phyloP scores from a whole-genome alignment of 2,329 filamentous ascomycete genomes.

The Pestalotiopsis sp. region DNA sequence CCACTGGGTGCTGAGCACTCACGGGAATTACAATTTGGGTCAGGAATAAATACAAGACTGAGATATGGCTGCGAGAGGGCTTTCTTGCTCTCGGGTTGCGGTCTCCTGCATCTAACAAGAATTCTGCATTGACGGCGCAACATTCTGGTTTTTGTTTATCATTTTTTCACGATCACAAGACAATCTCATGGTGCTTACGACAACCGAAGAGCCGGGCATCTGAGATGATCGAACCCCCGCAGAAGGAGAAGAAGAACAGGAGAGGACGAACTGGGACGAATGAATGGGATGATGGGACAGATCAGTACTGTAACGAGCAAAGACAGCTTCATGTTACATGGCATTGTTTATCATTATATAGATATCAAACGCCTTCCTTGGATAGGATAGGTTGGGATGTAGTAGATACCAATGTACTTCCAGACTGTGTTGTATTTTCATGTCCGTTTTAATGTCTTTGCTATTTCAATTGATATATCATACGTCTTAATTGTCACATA shows the following conservation, averaged over 20 bases:
- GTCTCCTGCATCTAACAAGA: background rate
- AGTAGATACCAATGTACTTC: slow-evolving; percentile 8
- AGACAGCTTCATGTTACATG: background rate
- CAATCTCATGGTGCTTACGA: slow-evolving; percentile 6
- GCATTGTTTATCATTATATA: slow-evolving; percentile 5
- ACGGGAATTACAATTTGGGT: background rate
- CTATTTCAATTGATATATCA: background rate
- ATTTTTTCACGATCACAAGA: background rate
- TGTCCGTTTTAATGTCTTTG: background rate
- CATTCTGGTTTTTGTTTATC: background rate
- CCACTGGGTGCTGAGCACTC: background rate
- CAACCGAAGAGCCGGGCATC: slow-evolving; percentile 1
- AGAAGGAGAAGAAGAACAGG: background rate
- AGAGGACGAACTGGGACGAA: background rate
- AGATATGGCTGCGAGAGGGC: background rate
- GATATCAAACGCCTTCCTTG: slow-evolving; percentile 2
- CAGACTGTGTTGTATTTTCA: background rate
- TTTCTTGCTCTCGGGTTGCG: background rate
- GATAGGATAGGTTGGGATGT: background rate
- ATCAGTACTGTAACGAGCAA: background rate
- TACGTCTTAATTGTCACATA: background rate
- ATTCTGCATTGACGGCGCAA: background rate
- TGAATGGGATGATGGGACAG: background rate
- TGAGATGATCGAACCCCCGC: background rate
- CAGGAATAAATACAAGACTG: background rate